These are phyloP conservation scores for Aspergillus ostianus DNA, from an alignment of 495 filamentous ascomycete species.

Conservation along the genomic window DNA sequence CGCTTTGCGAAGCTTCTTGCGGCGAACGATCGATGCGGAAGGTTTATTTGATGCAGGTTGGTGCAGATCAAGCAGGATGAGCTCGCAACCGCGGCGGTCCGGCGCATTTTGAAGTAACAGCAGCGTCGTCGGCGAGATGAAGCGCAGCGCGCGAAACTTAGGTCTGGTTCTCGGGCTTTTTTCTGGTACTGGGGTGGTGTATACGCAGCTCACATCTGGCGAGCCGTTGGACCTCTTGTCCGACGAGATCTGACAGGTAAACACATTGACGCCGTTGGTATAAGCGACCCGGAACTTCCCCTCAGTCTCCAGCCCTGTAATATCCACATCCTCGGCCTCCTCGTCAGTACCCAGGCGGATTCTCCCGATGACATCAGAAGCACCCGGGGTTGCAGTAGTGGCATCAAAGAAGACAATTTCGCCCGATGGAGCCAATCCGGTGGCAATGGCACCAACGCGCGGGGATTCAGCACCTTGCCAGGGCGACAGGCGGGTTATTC, in stretches of 20 bases:
- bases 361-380: constrained; percentile 62
- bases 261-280: constrained; percentile 76
- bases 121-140: constrained; percentile 58
- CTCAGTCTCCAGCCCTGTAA: constrained; percentile 52
- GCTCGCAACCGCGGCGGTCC: constrained; percentile 61
- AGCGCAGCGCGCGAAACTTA: constrained; percentile 69
- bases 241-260: constrained; percentile 37
- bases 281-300: constrained; percentile 71
- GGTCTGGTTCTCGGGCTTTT: constrained; percentile 38
- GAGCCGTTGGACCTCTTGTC: constrained; percentile 43
- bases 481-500: constrained; percentile 70
- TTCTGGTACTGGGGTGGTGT: constrained; percentile 58
- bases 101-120: constrained; percentile 53
- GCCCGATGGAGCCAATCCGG: constrained; percentile 65
- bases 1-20: constrained; percentile 53
- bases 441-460: constrained; percentile 71
- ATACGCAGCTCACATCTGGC: constrained; percentile 57
- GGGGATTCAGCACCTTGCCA: constrained; percentile 44
- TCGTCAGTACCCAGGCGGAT: constrained; percentile 59
- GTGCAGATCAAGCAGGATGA: constrained; percentile 59
- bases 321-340: constrained; percentile 82
- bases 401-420: constrained; percentile 81
- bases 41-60: constrained; percentile 11
- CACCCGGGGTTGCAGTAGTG: constrained; percentile 45
- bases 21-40: constrained; percentile 45